These are phyloP conservation scores for Sherardia arvensis DNA, from an alignment of 257 asterid species.

Conservation along the genomic window DNA sequence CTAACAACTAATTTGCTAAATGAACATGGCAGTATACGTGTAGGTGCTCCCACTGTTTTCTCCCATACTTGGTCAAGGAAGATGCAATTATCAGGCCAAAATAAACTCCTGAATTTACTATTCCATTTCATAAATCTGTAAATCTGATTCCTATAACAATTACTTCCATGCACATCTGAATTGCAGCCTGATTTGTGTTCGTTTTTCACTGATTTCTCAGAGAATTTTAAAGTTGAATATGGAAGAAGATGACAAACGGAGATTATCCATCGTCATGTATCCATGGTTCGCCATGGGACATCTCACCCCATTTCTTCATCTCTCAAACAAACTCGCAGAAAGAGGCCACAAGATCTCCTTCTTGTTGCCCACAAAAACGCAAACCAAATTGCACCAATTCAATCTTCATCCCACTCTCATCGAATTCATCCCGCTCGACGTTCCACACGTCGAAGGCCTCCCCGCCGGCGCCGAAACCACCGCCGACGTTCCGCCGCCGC, in stretches of 20 bases:
- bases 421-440: not conserved
- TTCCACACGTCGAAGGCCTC: conserved; percentile 5
- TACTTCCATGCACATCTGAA: not conserved
- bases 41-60: not conserved
- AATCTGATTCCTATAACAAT: not conserved
- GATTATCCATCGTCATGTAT: conserved; percentile 32
- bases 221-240: not conserved
- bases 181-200: not conserved
- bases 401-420: not conserved
- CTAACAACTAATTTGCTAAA: too few relatives aligned
- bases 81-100: not conserved
- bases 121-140: not conserved
- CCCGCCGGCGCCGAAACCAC: conserved; percentile 11
- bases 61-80: not conserved
- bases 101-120: not conserved
- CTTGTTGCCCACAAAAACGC: conserved; percentile 32
- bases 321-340: conserved; percentile 46
- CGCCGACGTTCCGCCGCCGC: not conserved
- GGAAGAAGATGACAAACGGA: not conserved
- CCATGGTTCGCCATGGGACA: conserved; percentile 65
- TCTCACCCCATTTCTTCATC: conserved; percentile 43
- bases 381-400: not conserved
- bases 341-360: conserved; percentile 38
- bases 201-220: too few relatives aligned
- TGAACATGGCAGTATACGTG: too few relatives aligned